Evolutionary conservation across 768 basidiomycete genomes (phyloP).

Genomic region (Astraeus odoratus): DNA sequence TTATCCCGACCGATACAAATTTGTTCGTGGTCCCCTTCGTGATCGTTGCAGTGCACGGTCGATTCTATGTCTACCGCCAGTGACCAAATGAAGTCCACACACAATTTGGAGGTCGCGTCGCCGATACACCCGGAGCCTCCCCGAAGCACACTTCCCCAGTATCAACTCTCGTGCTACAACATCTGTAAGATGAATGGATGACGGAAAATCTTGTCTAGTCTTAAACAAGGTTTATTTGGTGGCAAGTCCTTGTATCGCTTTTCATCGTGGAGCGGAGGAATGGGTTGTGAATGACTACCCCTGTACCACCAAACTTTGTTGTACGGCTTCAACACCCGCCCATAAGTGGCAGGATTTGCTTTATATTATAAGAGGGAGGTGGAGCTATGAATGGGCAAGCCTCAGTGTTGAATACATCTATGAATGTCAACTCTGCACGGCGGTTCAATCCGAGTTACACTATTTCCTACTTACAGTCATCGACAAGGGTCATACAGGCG

Average conservation of each 20-base stretch:
- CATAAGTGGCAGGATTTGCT: too few species aligned
- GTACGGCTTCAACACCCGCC: too few species aligned
- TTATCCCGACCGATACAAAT: neutral
- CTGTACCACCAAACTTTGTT: slow-evolving; percentile 28
- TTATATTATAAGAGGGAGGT: too few species aligned
- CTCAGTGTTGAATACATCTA: too few species aligned
- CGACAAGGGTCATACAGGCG: too few species aligned
- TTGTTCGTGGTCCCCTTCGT: neutral
- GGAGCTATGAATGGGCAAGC: too few species aligned
- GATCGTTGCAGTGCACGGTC: slow-evolving; percentile 47
- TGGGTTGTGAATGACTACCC: slow-evolving; percentile 66
- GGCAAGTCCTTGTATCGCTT: slow-evolving; percentile 81
- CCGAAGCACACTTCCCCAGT: slow-evolving; percentile 18
- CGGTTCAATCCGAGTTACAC: too few species aligned
- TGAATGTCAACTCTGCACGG: too few species aligned
- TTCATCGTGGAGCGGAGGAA: slow-evolving; percentile 77
- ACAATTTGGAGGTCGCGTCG: slow-evolving; percentile 41
- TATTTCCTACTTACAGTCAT: too few species aligned
- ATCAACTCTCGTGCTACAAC: slow-evolving; percentile 50
- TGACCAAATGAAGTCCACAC: slow-evolving; percentile 13
- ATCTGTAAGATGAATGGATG: slow-evolving; percentile 75
- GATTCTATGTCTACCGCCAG: slow-evolving; percentile 50
- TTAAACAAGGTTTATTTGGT: slow-evolving; percentile 63
- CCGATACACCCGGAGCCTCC: slow-evolving; percentile 36
- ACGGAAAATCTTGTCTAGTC: slow-evolving; percentile 50